Base-by-base conservation (phyloP, 164 flowering plant genomes). In the Dillenia turbinata region DNA sequence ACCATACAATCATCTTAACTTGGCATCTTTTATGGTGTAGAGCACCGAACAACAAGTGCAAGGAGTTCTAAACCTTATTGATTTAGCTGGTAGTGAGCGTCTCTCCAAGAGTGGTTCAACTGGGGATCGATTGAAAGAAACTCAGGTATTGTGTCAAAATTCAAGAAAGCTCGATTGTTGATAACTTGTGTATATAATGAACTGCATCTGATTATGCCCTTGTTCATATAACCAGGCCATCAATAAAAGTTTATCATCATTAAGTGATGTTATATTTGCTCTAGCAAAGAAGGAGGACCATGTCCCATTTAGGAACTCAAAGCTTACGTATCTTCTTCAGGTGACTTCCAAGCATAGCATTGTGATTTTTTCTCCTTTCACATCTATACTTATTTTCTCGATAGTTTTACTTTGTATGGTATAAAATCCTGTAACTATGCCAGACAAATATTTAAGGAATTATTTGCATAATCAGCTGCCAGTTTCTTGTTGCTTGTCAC, bases 51-150 rank as follows among this genome's bases (percentile, higher is more conserved):
- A 90, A 77, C 97, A 92, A 78, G 97, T 95, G 8, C 94, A 90
- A 69, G 97, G 99, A 22, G 82, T 92, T 8, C 67, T 95, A 59
- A 95, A 95, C 71, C 91, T 95, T 10, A 87, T 95, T 62, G 99
- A 95, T 68, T 92, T 95, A 65, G 99, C 99, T 47, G 99, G 99
- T 5, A 95, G 99, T 66, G 99, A 95, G 67, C 94, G 99, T n/a
- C 84, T 95, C 47, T 95, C 99, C 1, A 92, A 85, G 72, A 95
- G 99, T 73, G 97, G 97, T 9, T 81, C 97, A 52, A 90, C 96
- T 12, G 99, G 97, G 17, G 97, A 92, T 24, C 84, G 96, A 9
- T 70, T 92, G 59, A 88, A 74, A 73, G 99, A 95, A 80, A 90
- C 99, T 57, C 97, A 92, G 75, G 99, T 94, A 78, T 52, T 17